Conservation (phyloP, 371 early-diverging fungal species). For the Circinella umbellata region DNA sequence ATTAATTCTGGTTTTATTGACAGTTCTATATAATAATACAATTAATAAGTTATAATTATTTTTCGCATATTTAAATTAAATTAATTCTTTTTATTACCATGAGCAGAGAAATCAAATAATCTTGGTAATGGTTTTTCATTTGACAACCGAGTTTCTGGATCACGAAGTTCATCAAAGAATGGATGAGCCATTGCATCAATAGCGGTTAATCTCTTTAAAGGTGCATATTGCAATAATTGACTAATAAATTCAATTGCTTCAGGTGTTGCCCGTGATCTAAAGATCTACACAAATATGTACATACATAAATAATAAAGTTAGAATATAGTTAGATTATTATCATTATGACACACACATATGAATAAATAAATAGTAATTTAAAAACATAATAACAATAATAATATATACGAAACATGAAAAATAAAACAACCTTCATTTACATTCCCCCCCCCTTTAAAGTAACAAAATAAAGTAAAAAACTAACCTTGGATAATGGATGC, state of each 20-base stretch:
- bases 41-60: not conserved
- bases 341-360: not conserved
- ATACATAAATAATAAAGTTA: not conserved
- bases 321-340: too few relatives aligned
- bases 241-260: conserved; percentile 92
- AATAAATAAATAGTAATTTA: too few relatives aligned
- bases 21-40: conserved; percentile 33
- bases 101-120: conserved; percentile 89
- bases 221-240: conserved; percentile 94
- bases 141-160: conserved; percentile 79
- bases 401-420: not conserved
- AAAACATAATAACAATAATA: not conserved
- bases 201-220: conserved; percentile 87
- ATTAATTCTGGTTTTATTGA: conserved; percentile 61
- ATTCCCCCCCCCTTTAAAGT: not conserved
- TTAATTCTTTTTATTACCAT: conserved; percentile 57
- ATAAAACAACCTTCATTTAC: not conserved
- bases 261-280: conserved; percentile 81
- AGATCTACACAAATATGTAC: conserved; percentile 55
- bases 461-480: not conserved
- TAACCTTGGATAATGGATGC: conserved; percentile 81
- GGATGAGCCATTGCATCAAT: conserved; percentile 94
- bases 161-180: conserved; percentile 96
- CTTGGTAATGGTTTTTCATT: conserved; percentile 84
- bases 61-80: not conserved